Conservation (phyloP, 1,284 basidiomycete genomes). For the Malassezia psittaci region DNA sequence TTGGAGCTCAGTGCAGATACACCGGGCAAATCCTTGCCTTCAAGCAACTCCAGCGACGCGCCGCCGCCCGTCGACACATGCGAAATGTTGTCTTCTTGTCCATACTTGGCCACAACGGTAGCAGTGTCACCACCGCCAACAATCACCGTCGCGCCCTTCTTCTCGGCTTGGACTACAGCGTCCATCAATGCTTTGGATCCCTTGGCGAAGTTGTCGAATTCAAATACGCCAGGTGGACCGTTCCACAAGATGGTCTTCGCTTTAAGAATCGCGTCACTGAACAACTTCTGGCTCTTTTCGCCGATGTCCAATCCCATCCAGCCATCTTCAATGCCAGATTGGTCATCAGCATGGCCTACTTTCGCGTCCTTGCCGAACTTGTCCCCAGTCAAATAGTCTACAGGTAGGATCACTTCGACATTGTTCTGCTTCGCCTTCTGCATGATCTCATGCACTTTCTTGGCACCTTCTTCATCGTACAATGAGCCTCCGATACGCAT, state of each 20-base stretch:
- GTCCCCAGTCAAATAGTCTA: conserved; percentile 87
- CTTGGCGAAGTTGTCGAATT: conserved; percentile 79
- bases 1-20: conserved; percentile 13
- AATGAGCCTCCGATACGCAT: conserved; percentile 81
- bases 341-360: conserved; percentile 65
- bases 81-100: conserved; percentile 70
- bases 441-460: conserved; percentile 73
- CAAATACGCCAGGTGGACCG: conserved; percentile 90
- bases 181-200: conserved; percentile 79
- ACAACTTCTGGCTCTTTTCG: conserved; percentile 65
- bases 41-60: conserved; percentile 59
- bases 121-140: conserved; percentile 53
- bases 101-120: conserved; percentile 54
- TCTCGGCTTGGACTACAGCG: conserved; percentile 75
- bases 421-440: conserved; percentile 88
- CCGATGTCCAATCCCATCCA: conserved; percentile 77
- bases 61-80: conserved; percentile 97
- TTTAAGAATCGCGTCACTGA: conserved; percentile 67
- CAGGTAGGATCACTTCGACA: conserved; percentile 88
- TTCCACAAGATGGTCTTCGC: conserved; percentile 99
- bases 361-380: conserved; percentile 88
- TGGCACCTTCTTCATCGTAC: conserved; percentile 78
- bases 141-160: conserved; percentile 80
- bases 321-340: conserved; percentile 67
- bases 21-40: conserved; percentile 20